phyloP scores from a whole-genome alignment of 2,329 filamentous ascomycete species.

The Hypoxylon sp. region DNA sequence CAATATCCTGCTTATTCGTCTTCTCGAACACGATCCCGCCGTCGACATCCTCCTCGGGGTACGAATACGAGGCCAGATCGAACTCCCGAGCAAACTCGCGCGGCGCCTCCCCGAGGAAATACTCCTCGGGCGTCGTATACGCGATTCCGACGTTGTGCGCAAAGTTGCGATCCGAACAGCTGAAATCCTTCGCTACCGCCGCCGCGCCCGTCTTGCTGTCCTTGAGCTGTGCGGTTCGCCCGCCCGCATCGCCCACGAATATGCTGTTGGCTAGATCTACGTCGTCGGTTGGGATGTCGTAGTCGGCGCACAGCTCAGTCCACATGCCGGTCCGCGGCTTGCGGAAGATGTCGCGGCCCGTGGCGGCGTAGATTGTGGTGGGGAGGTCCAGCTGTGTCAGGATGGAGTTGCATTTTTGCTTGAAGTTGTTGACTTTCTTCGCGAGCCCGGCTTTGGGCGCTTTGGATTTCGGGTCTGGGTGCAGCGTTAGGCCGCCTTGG shows the following conservation, averaged over 20 bases:
- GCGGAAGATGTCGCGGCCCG: constrained; percentile 79
- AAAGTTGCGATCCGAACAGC: constrained; percentile 78
- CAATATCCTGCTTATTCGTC: constrained; percentile 73
- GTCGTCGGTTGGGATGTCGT: constrained; percentile 62
- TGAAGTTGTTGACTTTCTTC: constrained; percentile 80
- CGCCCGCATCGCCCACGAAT: constrained; percentile 89
- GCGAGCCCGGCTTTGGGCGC: constrained; percentile 65
- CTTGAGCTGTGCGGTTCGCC: constrained; percentile 62
- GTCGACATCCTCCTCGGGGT: constrained; percentile 44
- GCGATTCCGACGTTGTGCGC: constrained; percentile 82
- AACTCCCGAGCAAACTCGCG: constrained; percentile 75
- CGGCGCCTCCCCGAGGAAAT: constrained; percentile 75
- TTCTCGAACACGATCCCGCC: constrained; percentile 62
- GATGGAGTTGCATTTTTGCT: constrained; percentile 77
- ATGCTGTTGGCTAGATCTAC: constrained; percentile 78
- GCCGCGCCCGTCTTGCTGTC: constrained; percentile 48
- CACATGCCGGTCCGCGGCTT: constrained; percentile 94
- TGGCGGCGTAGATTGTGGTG: constrained; percentile 84
- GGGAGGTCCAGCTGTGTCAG: constrained; percentile 78
- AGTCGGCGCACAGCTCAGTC: constrained; percentile 68
- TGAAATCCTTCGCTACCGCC: constrained; percentile 64
- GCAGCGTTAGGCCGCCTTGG: constrained; percentile 82
- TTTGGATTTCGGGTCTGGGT: constrained; percentile 72
- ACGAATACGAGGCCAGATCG: constrained; percentile 68
- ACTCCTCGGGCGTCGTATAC: constrained; percentile 91